Evolutionary conservation across 83 land plant genomes (phyloP).

Genomic region (Thuja plicata): DNA sequence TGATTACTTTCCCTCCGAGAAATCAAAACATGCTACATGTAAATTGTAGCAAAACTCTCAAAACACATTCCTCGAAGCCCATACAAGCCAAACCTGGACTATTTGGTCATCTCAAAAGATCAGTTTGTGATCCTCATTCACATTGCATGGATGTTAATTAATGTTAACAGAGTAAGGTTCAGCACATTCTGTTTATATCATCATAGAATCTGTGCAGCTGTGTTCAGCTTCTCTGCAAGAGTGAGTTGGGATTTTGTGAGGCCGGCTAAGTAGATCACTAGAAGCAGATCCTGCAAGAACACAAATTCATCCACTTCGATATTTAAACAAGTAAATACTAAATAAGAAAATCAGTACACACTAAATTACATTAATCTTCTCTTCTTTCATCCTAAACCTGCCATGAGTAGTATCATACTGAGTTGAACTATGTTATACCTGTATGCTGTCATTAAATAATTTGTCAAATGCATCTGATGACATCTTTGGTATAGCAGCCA

Average conservation of each 20-base stretch:
- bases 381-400: neutral
- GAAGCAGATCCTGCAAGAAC: slow-evolving; percentile 71
- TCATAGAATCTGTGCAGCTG: slow-evolving; percentile 89
- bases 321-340: neutral
- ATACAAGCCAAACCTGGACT: neutral
- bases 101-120: neutral
- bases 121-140: neutral
- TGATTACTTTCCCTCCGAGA: neutral
- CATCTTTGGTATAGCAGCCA: slow-evolving; percentile 81
- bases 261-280: slow-evolving; percentile 83
- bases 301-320: slow-evolving; percentile 1
- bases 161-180: neutral
- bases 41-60: neutral
- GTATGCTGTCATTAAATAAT: slow-evolving; percentile 91
- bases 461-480: slow-evolving; percentile 83
- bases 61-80: neutral
- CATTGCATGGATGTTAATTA: neutral
- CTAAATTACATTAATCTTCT: neutral
- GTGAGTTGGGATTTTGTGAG: slow-evolving; percentile 90
- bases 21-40: neutral
- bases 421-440: slow-evolving; percentile 40
- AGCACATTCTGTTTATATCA: neutral
- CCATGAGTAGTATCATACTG: neutral
- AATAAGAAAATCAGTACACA: neutral
- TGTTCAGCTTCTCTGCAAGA: slow-evolving; percentile 95